Evolutionary conservation across 192 early-diverging fungal species (phyloP).

Genomic region (Coemansia sp.): DNA sequence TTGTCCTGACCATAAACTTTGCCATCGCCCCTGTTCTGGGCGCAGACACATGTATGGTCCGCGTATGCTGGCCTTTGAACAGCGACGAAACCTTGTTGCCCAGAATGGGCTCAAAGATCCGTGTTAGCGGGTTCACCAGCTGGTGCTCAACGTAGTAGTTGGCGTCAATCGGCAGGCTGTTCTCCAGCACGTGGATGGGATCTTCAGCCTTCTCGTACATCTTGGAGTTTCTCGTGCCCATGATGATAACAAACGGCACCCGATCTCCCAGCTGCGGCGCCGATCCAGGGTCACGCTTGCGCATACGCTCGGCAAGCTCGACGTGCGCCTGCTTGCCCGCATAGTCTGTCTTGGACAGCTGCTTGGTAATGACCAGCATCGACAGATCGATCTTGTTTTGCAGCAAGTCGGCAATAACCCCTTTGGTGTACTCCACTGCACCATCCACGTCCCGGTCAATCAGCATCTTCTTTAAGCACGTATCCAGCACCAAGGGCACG

Average conservation of each 20-base stretch:
- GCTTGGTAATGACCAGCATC: slow-evolving; percentile 95
- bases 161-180: slow-evolving; percentile 96
- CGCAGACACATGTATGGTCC: slow-evolving; percentile 81
- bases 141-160: slow-evolving; percentile 97
- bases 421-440: slow-evolving; percentile 84
- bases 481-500: slow-evolving; percentile 89
- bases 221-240: slow-evolving; percentile 77
- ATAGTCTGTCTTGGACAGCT: slow-evolving; percentile 92
- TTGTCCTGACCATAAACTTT: slow-evolving; percentile 89
- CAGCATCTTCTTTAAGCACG: slow-evolving; percentile 83
- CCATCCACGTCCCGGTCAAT: slow-evolving; percentile 85
- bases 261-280: slow-evolving; percentile 95
- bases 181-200: slow-evolving; percentile 96
- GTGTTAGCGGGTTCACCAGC: slow-evolving; percentile 84
- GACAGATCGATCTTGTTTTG: slow-evolving; percentile 98
- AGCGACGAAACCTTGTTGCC: slow-evolving; percentile 81
- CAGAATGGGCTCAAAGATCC: slow-evolving; percentile 96
- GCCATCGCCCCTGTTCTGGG: slow-evolving; percentile 84
- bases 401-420: slow-evolving; percentile 84
- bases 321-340: slow-evolving; percentile 93
- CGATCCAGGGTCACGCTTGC: slow-evolving; percentile 92
- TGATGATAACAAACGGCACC: slow-evolving; percentile 94
- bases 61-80: slow-evolving; percentile 75
- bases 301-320: slow-evolving; percentile 95
- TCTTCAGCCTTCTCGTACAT: slow-evolving; percentile 98